Conservation (phyloP, 257 asterid genomes). For the Coffea canephora region DNA sequence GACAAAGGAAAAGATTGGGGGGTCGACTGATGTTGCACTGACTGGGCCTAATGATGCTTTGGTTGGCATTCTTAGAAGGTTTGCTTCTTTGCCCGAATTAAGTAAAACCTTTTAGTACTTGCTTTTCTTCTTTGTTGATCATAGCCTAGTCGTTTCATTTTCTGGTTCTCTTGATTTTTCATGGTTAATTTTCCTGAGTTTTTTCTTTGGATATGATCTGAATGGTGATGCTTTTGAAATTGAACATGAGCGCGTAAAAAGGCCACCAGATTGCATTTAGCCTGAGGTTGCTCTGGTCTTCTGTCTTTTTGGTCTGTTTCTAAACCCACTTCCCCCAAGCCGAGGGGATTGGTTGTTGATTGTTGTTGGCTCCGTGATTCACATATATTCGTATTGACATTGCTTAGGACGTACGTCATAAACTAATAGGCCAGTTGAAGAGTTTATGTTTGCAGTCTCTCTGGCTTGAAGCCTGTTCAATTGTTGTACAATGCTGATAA, state of each 20-base stretch:
- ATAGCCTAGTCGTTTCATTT: not conserved
- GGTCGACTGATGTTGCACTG: slow-evolving; percentile 48
- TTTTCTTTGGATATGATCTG: not conserved
- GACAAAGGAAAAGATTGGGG: slow-evolving; percentile 51
- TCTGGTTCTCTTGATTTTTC: not conserved
- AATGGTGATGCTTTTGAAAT: not conserved
- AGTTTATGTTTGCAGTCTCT: too few species aligned
- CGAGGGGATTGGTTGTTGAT: too few species aligned
- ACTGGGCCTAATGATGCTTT: slow-evolving; percentile 52
- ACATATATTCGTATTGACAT: too few species aligned
- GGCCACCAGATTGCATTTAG: not conserved
- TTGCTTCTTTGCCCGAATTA: slow-evolving; percentile 1
- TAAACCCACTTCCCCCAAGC: too few species aligned
- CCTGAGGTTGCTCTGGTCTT: too few species aligned
- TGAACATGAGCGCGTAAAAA: not conserved
- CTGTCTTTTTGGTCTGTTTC: too few species aligned
- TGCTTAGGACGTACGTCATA: too few species aligned
- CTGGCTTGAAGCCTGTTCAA: too few species aligned
- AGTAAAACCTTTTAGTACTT: not conserved
- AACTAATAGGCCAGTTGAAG: too few species aligned
- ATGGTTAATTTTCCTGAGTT: not conserved
- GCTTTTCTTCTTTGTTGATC: not conserved
- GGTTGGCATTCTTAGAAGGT: slow-evolving; percentile 70
- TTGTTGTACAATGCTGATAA: too few species aligned
- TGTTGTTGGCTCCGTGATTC: too few species aligned